Base-by-base conservation (phyloP, 2,329 filamentous ascomycete species). In the Didymella pinodella region DNA sequence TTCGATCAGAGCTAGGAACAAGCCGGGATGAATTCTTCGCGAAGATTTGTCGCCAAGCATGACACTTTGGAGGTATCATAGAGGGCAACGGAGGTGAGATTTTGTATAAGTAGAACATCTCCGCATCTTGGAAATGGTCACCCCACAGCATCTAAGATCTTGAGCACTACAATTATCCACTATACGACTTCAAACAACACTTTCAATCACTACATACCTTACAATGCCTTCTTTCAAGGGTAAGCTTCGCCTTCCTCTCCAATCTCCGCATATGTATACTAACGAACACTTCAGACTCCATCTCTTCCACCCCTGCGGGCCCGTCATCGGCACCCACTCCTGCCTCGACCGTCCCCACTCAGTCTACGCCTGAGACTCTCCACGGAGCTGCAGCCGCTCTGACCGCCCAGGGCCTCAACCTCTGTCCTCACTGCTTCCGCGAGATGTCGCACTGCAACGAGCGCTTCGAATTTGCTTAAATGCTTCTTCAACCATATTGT, bases 381-480 rank as follows among this genome's bases (percentile, higher is more conserved):
- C 65, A 68, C 48, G 68, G 59, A 43, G 66, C 65, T 26, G 54
- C 65, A 4, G 64, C 68, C 31, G 64, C 63, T 45, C 50, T 70
- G 52, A 65, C 59, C 12, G 63, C 56, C 2, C 68, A 70, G 46
- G 68, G 68, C 8, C 57, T 70, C 14, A 64, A 69, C 45, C 66
- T 70, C 1, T 70, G 68, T 59, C 68, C 68, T 44, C 68, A 70
- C 50, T 70, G 68, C 65, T 70, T 65, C 55, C 66, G 68, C 11
- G 68, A 70, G 54, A 64, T 68, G 63, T 63, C 61, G 45, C 68
- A 70, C 43, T 70, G 68, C 63, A 65, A 65, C 20, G 68, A 70
- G 56, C 54, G 68, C 3, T 70, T 69, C 53, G 66, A 66, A 12
- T 68, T 70, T 18, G 68, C 64, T 50, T 70, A 57, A 38, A 26